phyloP scores from a whole-genome alignment of 73 alveolate genomes.

The Tetrahymena malaccensis region DNA sequence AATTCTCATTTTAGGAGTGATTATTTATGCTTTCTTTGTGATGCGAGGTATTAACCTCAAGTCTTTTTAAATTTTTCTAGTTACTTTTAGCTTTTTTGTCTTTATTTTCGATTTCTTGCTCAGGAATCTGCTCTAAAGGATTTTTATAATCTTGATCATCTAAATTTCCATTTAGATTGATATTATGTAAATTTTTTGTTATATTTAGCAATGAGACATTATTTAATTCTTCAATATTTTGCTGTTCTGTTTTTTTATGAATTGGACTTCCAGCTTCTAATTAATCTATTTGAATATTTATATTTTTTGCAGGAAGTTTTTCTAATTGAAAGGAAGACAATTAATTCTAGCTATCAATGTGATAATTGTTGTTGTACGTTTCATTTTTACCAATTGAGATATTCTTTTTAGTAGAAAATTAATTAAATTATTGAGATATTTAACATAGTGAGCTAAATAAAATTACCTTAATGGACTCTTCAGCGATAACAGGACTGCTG shows the following conservation, averaged over 20 bases:
- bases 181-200: background rate
- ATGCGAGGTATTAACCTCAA: background rate
- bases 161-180: background rate
- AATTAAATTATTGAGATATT: no score
- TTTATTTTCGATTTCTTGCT: background rate
- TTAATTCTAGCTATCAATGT: background rate
- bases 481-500: background rate
- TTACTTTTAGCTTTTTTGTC: background rate
- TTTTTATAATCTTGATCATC: background rate
- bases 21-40: background rate
- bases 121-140: background rate
- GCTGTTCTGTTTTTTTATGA: background rate
- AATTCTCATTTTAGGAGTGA: background rate
- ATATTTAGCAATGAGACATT: background rate
- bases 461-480: background rate
- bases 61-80: background rate
- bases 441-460: background rate
- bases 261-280: background rate
- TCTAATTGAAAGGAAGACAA: background rate
- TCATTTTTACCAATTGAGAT: background rate
- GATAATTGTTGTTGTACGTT: background rate
- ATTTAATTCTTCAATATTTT: background rate
- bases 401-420: background rate
- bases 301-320: background rate
- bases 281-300: background rate